Conservation (phyloP, 148 eudicot genomes). For the Polygonum maritimum region DNA sequence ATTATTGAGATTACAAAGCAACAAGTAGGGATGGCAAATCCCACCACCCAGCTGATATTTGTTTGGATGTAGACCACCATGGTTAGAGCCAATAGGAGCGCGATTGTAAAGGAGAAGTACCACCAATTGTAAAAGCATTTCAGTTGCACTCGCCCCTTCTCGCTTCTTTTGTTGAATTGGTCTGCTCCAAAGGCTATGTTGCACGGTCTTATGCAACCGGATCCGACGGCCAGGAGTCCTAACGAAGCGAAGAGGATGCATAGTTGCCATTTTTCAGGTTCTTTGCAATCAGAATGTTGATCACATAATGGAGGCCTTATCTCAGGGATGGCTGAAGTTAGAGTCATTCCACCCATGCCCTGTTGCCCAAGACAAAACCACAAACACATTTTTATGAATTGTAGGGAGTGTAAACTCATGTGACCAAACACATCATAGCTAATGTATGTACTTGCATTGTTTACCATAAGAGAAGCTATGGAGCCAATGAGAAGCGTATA, state of each 20-base stretch:
- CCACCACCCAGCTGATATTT: conserved; percentile 57
- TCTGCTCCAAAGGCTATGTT: conserved; percentile 85
- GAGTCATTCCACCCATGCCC: conserved; percentile 61
- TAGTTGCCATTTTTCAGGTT: conserved; percentile 40
- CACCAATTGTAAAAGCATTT: conserved; percentile 76
- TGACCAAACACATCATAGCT: not conserved
- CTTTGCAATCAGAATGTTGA: conserved; percentile 15
- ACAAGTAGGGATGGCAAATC: conserved; percentile 54
- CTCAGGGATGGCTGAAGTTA: conserved; percentile 36
- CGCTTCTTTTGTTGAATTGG: conserved; percentile 53
- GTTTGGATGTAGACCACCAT: conserved; percentile 65
- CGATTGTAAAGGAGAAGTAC: conserved; percentile 65
- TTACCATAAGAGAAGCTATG: conserved; percentile 50
- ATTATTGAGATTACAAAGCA: conserved; percentile 37
- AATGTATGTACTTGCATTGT: no score
- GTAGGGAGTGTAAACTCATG: not conserved
- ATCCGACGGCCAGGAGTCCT: conserved; percentile 35
- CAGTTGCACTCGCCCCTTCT: conserved; percentile 38
- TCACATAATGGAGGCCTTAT: conserved; percentile 41
- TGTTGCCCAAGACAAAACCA: conserved; percentile 10
- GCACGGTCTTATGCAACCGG: conserved; percentile 63
- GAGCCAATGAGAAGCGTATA: conserved; percentile 55
- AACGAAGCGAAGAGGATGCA: conserved; percentile 38
- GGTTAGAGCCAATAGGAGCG: conserved; percentile 56
- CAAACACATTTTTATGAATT: not conserved